Evolutionary conservation across 495 filamentous ascomycete species (phyloP).

Genomic region (Penicillium ochrochloron): DNA sequence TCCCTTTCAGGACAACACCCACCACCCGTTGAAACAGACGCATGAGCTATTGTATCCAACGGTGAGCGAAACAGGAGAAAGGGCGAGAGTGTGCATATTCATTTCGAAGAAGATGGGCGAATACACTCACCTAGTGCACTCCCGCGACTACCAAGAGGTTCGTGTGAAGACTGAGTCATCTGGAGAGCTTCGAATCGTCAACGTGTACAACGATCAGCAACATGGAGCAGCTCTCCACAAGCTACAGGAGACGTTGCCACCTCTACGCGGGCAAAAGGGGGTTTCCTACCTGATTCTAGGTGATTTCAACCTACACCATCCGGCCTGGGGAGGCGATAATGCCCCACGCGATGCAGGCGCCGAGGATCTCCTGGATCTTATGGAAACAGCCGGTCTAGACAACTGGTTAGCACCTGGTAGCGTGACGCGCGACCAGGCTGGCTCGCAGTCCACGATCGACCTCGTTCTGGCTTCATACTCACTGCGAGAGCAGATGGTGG

Average conservation of each 20-base stretch:
- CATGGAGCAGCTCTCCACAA: neutral
- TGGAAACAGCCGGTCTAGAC: neutral
- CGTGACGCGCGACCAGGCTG: neutral
- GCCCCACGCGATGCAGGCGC: neutral
- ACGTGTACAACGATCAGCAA: conserved; percentile 12
- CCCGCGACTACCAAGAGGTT: neutral
- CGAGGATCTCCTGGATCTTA: conserved; percentile 9
- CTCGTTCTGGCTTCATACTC: neutral
- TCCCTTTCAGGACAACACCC: neutral
- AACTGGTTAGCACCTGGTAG: neutral
- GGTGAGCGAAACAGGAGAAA: neutral
- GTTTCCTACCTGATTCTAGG: neutral
- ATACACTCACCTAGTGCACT: neutral
- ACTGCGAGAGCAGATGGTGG: neutral
- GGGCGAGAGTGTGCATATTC: neutral
- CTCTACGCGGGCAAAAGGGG: neutral
- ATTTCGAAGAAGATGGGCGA: neutral
- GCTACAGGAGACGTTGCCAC: neutral
- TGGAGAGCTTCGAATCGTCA: conserved; percentile 9
- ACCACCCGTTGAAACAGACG: conserved; percentile 1
- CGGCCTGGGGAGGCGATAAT: neutral
- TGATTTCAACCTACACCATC: too few relatives aligned
- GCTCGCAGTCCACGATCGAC: neutral
- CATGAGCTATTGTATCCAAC: neutral
- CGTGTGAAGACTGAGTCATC: neutral